Evolutionary conservation across 768 basidiomycete species (phyloP).

Genomic region (Hortiboletus flavorubellus): DNA sequence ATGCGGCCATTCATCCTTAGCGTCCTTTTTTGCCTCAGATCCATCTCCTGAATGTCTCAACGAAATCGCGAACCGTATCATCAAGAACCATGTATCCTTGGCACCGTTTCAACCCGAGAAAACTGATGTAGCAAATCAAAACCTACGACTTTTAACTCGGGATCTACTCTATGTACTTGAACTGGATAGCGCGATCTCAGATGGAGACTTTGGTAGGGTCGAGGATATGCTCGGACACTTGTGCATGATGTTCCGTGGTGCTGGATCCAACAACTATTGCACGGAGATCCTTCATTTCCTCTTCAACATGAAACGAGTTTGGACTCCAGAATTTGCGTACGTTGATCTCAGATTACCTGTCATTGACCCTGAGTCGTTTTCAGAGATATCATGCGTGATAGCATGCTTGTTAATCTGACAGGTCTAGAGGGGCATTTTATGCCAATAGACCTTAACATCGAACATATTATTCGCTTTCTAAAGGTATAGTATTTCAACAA

Average conservation of each 20-base stretch:
- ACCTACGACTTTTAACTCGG: too few relatives aligned
- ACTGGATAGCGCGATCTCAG: constrained; percentile 23
- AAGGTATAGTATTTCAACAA: constrained; percentile 30
- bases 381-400: too few relatives aligned
- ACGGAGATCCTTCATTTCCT: constrained; percentile 19
- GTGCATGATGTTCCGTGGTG: constrained; percentile 18
- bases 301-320: constrained; percentile 28
- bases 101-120: too few relatives aligned
- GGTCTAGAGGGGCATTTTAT: constrained; percentile 35
- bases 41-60: too few relatives aligned
- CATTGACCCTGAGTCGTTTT: too few relatives aligned
- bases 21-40: too few relatives aligned
- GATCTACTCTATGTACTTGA: constrained; percentile 33
- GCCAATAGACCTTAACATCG: constrained; percentile 37
- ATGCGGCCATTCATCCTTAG: too few relatives aligned
- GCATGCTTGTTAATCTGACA: constrained; percentile 32
- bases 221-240: constrained; percentile 27
- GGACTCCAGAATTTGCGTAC: constrained; percentile 16
- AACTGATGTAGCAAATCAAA: too few relatives aligned
- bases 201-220: constrained; percentile 33
- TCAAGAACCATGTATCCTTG: too few relatives aligned
- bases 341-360: too few relatives aligned
- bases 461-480: constrained; percentile 34
- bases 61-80: too few relatives aligned
- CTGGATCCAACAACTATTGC: constrained; percentile 20